Base-by-base conservation (phyloP, 768 basidiomycete genomes). In the Pulveroboletus sp. region DNA sequence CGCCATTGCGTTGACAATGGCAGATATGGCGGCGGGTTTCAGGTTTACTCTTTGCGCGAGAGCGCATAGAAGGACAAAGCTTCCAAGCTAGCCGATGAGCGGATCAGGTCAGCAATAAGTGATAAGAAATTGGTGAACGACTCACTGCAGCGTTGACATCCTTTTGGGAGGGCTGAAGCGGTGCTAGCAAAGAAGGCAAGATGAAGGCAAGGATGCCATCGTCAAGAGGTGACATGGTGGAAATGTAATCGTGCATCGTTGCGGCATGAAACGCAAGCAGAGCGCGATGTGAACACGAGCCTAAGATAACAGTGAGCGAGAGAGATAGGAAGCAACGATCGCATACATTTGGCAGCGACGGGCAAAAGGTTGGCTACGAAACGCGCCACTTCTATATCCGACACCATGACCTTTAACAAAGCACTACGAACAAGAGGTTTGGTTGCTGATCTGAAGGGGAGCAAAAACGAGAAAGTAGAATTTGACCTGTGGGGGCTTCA, bases 201-300 rank as follows among this genome's bases (percentile, higher is more conserved):
- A 89, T 54, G 60, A 80, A 78, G 0, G 83, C 85, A 13, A 85
- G 66, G 0, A 78, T 75, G 16, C 82, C 84, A 62, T 88, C 86
- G 56, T 86, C 81, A 27, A 89, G 60, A 5, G 63, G 55, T 47
- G 83, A 76, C 29, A 65, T 71, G 37, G 76, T 71, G 31, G 81
- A 78, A 32, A 99, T 74, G 60, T 87, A 94, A 34, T 90, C 92
- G 29, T 93, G 80, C 37, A 92, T 69, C 1, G 79, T 79, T 7
- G 87, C 84, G 7, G 87, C 79, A 65, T 91, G 89, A 70, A 97
- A 97, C 1, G 83, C 83, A 37, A 92, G 67, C 14, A 98, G 69
- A 0, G 86, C 79, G 31, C 83, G 83, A 63, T 95, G 83, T n/a
- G 65, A 61, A 47, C 67, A 63, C 2, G 70, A 70, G 27, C 71